phyloP scores from a whole-genome alignment of 2,329 filamentous ascomycete genomes.

The Fusarium begoniae region DNA sequence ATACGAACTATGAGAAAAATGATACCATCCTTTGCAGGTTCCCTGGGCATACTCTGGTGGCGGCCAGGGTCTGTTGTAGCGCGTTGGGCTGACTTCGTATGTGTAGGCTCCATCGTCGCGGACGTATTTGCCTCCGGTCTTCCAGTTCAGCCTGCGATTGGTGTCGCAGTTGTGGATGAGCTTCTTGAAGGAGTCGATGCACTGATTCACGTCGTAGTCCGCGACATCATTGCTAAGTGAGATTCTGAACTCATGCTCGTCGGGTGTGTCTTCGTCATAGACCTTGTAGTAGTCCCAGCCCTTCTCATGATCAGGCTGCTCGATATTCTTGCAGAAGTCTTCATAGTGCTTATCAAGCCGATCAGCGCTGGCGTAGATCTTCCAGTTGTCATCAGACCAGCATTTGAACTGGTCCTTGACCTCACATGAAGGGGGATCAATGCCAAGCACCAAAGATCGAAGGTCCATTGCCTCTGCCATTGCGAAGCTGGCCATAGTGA shows the following conservation, averaged over 20 bases:
- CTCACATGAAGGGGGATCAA: background rate
- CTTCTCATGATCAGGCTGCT: background rate
- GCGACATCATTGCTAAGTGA: background rate
- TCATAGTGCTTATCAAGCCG: background rate
- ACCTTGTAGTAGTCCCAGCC: background rate
- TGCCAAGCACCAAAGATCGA: background rate
- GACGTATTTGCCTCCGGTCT: background rate
- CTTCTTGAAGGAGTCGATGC: constrained; percentile 3
- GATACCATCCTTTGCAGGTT: background rate
- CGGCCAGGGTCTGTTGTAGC: background rate
- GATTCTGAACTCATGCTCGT: constrained; percentile 5
- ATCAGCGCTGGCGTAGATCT: background rate
- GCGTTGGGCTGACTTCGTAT: background rate
- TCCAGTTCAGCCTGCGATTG: background rate
- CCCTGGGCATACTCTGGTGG: background rate
- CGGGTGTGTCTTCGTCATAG: background rate
- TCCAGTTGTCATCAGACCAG: background rate
- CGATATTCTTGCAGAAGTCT: background rate
- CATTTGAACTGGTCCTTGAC: constrained; percentile 1
- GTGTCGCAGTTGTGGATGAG: background rate
- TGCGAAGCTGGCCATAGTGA: background rate
- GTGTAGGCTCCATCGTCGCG: background rate
- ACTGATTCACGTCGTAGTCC: background rate
- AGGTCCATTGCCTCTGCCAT: background rate
- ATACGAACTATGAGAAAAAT: background rate